Conservation (phyloP, 225 moss, liverwort and hornwort genomes). For the Antitrichia curtipendula region DNA sequence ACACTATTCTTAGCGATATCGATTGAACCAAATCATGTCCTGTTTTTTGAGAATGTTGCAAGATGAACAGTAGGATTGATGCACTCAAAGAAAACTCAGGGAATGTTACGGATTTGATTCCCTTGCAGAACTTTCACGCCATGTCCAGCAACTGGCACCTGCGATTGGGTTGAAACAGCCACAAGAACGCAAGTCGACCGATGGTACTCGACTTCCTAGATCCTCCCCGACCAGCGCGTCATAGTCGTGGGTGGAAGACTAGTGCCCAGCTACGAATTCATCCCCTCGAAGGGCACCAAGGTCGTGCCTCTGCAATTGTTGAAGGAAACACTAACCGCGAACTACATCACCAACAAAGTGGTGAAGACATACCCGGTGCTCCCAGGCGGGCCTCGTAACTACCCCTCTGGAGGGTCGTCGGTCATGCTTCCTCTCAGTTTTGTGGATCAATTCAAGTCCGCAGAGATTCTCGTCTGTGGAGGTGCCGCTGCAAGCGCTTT, state of each 20-base stretch:
- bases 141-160: conserved; percentile 2
- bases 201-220: conserved; percentile 13
- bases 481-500: conserved; percentile 3
- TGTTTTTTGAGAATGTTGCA: background rate
- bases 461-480: conserved; percentile 13
- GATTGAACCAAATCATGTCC: background rate
- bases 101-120: background rate
- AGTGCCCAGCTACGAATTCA: conserved; percentile 5
- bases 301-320: background rate
- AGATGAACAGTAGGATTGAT: background rate
- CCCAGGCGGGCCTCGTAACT: conserved; percentile 15
- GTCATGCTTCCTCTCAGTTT: conserved; percentile 13
- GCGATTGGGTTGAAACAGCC: conserved; percentile 23
- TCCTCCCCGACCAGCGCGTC: conserved; percentile 4
- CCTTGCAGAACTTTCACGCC: conserved; percentile 8
- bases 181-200: background rate
- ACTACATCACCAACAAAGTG: conserved; percentile 6
- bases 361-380: background rate
- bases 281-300: background rate
- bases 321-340: background rate
- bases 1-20: background rate
- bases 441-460: background rate
- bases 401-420: conserved; percentile 18
- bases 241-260: conserved; percentile 5
- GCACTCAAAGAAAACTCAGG: background rate